A percentile compares a stretch with the other conserved stretches of the same genome.
Conservation (phyloP, 2,329 filamentous ascomycete species). For the Cladosporium sp. region DNA sequence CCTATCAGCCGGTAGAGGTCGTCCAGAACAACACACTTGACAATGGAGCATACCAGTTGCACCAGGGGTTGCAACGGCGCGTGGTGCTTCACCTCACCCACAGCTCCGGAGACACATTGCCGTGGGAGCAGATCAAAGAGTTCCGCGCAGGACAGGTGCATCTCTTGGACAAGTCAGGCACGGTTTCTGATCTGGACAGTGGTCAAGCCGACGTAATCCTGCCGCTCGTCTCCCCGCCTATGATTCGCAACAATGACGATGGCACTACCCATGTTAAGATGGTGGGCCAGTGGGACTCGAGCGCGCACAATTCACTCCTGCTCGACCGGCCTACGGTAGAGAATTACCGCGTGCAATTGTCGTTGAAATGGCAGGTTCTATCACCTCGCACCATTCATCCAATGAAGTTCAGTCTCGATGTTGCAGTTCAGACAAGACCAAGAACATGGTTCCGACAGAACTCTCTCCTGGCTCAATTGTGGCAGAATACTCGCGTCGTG, state of each 20-base stretch:
- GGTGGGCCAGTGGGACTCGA: constrained; percentile 95
- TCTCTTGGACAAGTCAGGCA: constrained; percentile 79
- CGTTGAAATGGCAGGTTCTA: constrained; percentile 78
- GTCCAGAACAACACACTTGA: constrained; percentile 81
- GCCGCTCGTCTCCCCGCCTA: constrained; percentile 71
- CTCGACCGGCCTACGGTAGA: constrained; percentile 93
- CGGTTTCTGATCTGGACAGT: constrained; percentile 72
- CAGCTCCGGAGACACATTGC: constrained; percentile 79
- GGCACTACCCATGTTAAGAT: constrained; percentile 84
- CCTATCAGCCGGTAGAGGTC: constrained; percentile 90
- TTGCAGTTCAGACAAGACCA: constrained; percentile 78
- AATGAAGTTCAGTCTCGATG: constrained; percentile 78
- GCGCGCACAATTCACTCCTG: constrained; percentile 83
- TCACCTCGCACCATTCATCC: constrained; percentile 82
- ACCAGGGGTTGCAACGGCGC: constrained; percentile 87
- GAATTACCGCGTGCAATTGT: constrained; percentile 85
- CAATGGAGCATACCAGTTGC: constrained; percentile 86
- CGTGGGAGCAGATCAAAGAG: constrained; percentile 78
- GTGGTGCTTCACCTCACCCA: constrained; percentile 87
- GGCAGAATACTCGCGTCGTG: constrained; percentile 79
- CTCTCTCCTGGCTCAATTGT: constrained; percentile 82
- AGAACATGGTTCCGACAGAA: constrained; percentile 80
- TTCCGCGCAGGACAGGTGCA: constrained; percentile 77
- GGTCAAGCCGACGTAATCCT: constrained; percentile 70
- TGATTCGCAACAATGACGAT: constrained; percentile 80